phyloP scores from a whole-genome alignment of 106 monocot genomes.

The Chionographis japonica region DNA sequence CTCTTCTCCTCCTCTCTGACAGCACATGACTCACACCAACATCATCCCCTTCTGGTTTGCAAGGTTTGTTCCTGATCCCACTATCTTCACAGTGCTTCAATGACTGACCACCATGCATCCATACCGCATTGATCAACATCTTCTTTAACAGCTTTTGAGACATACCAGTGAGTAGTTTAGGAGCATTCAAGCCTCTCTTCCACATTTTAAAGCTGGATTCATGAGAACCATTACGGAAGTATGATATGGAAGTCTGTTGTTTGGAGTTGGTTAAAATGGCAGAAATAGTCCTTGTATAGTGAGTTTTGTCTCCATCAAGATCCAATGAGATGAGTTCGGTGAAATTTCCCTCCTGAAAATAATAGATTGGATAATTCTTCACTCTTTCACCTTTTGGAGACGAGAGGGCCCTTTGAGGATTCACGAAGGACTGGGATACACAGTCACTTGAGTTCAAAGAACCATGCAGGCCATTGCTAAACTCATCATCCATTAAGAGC shows the following conservation, averaged over 20 bases:
- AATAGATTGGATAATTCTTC: background rate
- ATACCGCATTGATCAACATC: conserved; percentile 28
- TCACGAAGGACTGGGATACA: conserved; percentile 13
- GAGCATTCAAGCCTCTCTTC: conserved; percentile 10
- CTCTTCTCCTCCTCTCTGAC: conserved; percentile 62
- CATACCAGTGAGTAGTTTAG: background rate
- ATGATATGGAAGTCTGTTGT: background rate
- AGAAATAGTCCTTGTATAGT: conserved; percentile 45
- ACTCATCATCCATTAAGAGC: conserved; percentile 35
- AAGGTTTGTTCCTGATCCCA: conserved; percentile 9
- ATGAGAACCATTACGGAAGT: conserved; percentile 8
- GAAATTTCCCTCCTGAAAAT: conserved; percentile 20
- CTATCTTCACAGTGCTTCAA: conserved; percentile 12
- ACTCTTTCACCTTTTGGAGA: conserved; percentile 20
- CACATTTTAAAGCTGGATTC: conserved; percentile 57
- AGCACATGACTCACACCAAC: conserved; percentile 33
- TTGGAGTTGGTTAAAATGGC: conserved; percentile 33
- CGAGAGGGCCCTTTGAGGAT: conserved; percentile 15
- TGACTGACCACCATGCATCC: conserved; percentile 15
- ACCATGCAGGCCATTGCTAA: conserved; percentile 23
- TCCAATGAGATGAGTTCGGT: conserved; percentile 26
- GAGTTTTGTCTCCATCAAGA: conserved; percentile 24
- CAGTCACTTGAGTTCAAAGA: conserved; percentile 33
- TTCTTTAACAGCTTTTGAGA: conserved; percentile 70
- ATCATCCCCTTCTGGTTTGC: conserved; percentile 35